Evolutionary conservation across 495 filamentous ascomycete species (phyloP), one percentile per base, ranked within the genome.

Genomic region (Aspergillus diversus): DNA sequence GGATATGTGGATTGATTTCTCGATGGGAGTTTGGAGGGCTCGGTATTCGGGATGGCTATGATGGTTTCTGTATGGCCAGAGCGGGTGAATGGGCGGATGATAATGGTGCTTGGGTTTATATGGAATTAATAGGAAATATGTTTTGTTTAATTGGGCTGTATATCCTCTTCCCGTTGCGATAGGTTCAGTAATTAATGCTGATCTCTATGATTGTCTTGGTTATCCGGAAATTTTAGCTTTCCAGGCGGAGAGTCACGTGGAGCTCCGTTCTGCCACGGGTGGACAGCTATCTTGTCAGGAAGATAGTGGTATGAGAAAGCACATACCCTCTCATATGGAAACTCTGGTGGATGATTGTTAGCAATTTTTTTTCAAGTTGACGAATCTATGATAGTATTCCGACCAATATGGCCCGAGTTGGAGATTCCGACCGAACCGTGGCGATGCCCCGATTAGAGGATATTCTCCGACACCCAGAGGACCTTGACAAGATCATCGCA

Each of bases 401-500:
- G 35, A 54, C 33, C 46, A 67, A 43, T 34, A 83, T 84, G 80
- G 76, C 78, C 47, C 75, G 71, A 68, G 63, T 65, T 13, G 63
- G 56, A 50, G 76, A 75, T 32, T 60, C 71, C 9, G 76, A 82
- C 42, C 75, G 75, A 34, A 76, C 77, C 58, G 75, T 80, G 54
- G 72, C 77, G 32, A 76, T 85, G 65, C 79, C 78, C 21, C 71
- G 75, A 54, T 70, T 85, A 13, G 81, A 81, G 47, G 83, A 84
- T 59, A 72, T 84, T 31, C 81, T 90, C 46, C 85, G 87, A 46
- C 84, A 88, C 69, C 87, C 87, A 5, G 86, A 91, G 69, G 95
- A 99, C 75, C 89, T 99, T 60, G 94, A 98, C 81, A 99, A 97
- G 81, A 93, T 98, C 71, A 77, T 87, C 61, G 86, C 86, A 59